These are phyloP conservation scores for Aspergillus bombycis DNA, from an alignment of 2,329 filamentous ascomycete genomes.

Conservation along the genomic window DNA sequence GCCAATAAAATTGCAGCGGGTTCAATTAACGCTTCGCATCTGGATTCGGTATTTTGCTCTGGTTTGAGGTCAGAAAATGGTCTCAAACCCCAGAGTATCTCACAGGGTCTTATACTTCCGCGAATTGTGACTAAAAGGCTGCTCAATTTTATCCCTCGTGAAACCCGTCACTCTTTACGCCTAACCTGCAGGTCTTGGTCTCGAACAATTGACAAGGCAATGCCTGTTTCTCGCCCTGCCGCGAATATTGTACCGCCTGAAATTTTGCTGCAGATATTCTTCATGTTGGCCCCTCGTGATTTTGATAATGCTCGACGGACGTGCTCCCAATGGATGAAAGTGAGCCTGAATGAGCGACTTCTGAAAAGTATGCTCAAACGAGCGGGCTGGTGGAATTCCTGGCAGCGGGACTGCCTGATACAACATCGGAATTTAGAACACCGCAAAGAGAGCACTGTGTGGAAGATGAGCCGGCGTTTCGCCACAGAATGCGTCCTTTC, in stretches of 20 bases:
- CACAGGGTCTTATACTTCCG: conserved; percentile 7
- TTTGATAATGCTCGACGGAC: conserved; percentile 65
- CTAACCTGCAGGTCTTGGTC: conserved; percentile 41
- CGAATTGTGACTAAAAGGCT: conserved; percentile 13
- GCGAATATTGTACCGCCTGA: conserved; percentile 50
- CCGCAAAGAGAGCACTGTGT: conserved; percentile 42
- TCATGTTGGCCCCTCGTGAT: conserved; percentile 49
- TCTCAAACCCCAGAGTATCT: not conserved
- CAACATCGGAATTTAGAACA: conserved; percentile 33
- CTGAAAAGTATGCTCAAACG: conserved; percentile 58
- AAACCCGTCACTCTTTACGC: conserved; percentile 27
- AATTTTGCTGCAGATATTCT: conserved; percentile 53
- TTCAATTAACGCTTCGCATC: not conserved
- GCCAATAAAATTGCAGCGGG: not conserved
- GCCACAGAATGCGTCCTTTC: conserved; percentile 55
- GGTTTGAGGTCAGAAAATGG: not conserved
- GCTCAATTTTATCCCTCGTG: conserved; percentile 12
- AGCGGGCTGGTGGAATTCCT: conserved; percentile 58
- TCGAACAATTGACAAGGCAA: conserved; percentile 26
- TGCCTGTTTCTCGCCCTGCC: conserved; percentile 29
- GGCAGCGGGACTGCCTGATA: conserved; percentile 32
- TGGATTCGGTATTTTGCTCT: not conserved
- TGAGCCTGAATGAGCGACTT: conserved; percentile 56
- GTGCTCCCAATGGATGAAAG: conserved; percentile 63
- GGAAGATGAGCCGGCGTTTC: conserved; percentile 50